Conservation (phyloP, 202 grass and related monocot species). For the Alloteropsis angusta region DNA sequence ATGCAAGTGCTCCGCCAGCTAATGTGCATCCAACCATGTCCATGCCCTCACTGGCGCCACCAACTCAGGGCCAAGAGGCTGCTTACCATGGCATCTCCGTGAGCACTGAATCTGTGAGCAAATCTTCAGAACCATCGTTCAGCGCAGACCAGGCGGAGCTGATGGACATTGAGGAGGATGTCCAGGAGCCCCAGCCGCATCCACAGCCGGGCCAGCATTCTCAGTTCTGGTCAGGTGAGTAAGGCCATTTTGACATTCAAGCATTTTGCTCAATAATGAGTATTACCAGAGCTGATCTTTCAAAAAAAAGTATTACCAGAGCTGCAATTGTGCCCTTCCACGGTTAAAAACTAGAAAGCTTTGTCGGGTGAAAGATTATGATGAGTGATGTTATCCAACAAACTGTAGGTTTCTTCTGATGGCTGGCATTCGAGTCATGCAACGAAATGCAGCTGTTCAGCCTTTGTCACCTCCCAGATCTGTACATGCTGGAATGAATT, state of each 20-base stretch:
- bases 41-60: neutral
- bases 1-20: neutral
- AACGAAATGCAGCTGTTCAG: neutral
- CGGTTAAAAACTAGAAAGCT: neutral
- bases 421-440: neutral
- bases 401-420: conserved; percentile 57
- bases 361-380: neutral
- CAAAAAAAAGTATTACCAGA: neutral
- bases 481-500: neutral
- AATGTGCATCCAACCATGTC: conserved; percentile 16
- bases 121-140: neutral
- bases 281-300: neutral
- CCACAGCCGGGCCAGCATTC: neutral
- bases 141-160: neutral
- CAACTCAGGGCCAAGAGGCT: neutral
- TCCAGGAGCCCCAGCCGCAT: neutral
- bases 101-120: neutral
- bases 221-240: conserved; percentile 44
- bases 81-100: conserved; percentile 15
- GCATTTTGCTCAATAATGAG: neutral
- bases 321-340: no score
- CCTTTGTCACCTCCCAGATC: neutral
- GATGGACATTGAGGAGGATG: conserved; percentile 40
- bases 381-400: neutral
- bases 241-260: neutral